A percentile compares a stretch with the other conserved stretches of the same genome.
Conservation (phyloP, 345 rosid genomes). For the Mangifera indica region DNA sequence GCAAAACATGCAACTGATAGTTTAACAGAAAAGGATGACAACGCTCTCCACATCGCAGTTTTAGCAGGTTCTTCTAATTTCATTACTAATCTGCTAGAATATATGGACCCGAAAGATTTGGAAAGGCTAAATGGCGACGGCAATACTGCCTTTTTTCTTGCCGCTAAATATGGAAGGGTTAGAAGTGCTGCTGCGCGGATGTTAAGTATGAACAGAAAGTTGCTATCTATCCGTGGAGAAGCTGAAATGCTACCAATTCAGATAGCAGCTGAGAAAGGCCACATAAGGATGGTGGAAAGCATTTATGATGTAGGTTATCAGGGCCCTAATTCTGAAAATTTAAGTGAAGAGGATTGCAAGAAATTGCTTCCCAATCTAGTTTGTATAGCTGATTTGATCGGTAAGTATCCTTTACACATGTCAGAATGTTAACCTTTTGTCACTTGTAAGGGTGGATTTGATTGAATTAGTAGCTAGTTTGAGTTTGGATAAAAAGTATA, state of each 20-base stretch:
- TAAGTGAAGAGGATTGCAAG: neutral
- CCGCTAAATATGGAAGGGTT: conserved; percentile 1
- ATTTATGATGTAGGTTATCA: neutral
- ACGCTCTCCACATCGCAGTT: conserved; percentile 21
- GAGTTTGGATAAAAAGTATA: no score
- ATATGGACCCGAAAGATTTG: no score
- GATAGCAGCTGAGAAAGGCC: conserved; percentile 19
- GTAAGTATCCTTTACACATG: no score
- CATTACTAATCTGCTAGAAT: fast-evolving
- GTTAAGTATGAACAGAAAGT: neutral
- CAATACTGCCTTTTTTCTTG: conserved; percentile 13
- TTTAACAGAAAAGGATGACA: neutral
- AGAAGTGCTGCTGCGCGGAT: conserved; percentile 3
- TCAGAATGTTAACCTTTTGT: no score
- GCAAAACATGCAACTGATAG: no score
- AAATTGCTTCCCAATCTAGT: neutral
- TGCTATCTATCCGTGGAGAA: neutral
- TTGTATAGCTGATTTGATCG: no score
- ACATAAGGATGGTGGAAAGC: neutral
- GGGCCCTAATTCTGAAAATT: no score
- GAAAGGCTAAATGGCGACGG: neutral
- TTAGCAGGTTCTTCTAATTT: neutral
- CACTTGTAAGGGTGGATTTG: no score
- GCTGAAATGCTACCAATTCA: neutral
- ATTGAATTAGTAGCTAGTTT: no score